Base-by-base conservation (phyloP, 805 yeast species). In the Pichia membranifaciens region DNA sequence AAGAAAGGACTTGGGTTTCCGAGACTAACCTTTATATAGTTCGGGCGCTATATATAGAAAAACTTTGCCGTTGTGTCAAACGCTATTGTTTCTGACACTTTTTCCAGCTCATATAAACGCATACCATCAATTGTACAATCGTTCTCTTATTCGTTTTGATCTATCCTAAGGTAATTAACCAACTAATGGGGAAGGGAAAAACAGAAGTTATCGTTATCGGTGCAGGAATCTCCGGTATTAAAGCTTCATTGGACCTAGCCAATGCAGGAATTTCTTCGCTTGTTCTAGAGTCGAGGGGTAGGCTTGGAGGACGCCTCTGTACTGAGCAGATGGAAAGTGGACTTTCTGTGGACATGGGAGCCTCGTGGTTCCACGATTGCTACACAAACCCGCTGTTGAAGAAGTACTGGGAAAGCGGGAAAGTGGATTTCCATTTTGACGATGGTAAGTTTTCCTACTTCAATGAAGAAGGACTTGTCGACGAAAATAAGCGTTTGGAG, bases 281-380 rank as follows among this genome's bases (percentile, higher is more conserved):
- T 7, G 54, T 78, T 5, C 47, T 78, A n/a, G 81, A 76, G 55
- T 75, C 78, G 2, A 70, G 77, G 49, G 71, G 72, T 53, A 62
- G 87, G 38, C 52, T 82, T 2, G 95, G 95, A 9, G 95, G 95
- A 0, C 67, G 95, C 44, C 59, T 82, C 10, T 58, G 68, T 17
- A 76, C 85, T 2, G 72, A 69, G 28, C 47, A 55, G 44, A 38
- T 58, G 23, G 55, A 58, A 3, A 42, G 56, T 6, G 64, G 63
- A 6, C 48, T 59, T 12, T 56, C 65, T 6, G 75, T 82, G 48
- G 96, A 88, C 60, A 54, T 87, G 17, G 96, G 96, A 0, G 96
- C 95, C 0, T 78, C 91, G 10, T 89, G 96, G 96, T 85, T 84
- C 61, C 96, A 89, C 58, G 96, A 87, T 54, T 77, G 88, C 5